phyloP scores from a whole-genome alignment of 2,329 filamentous ascomycete genomes.

The Fusarium heterosporum region DNA sequence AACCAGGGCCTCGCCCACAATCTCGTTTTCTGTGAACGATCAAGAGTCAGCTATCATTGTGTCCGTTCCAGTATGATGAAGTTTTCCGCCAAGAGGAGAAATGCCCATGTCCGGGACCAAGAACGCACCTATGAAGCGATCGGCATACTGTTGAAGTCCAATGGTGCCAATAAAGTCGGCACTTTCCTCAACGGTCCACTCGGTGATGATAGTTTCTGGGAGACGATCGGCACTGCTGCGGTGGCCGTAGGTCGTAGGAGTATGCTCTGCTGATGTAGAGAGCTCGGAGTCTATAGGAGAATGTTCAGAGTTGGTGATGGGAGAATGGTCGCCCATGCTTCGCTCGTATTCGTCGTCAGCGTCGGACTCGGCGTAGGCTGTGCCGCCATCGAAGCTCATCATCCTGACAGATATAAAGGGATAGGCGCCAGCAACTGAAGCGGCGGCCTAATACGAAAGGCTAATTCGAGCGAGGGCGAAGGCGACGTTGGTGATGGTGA shows the following conservation, averaged over 20 bases:
- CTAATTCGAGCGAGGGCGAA: constrained; percentile 1
- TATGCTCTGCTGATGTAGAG: constrained; percentile 77
- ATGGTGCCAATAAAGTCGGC: constrained; percentile 87
- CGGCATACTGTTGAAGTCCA: constrained; percentile 84
- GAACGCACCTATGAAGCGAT: constrained; percentile 81
- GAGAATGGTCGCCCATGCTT: constrained; percentile 75
- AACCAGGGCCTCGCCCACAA: constrained; percentile 90
- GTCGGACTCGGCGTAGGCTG: constrained; percentile 81
- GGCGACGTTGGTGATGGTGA: constrained; percentile 25
- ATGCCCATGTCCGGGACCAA: background rate
- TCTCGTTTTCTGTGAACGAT: constrained; percentile 80
- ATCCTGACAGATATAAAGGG: constrained; percentile 43
- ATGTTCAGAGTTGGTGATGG: constrained; percentile 74
- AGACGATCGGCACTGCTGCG: constrained; percentile 72
- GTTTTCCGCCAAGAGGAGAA: background rate
- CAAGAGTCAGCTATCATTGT: constrained; percentile 34
- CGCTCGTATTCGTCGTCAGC: constrained; percentile 87
- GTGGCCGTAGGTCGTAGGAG: constrained; percentile 81
- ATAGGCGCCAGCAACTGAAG: constrained; percentile 26
- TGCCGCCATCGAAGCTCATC: constrained; percentile 74
- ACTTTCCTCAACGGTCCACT: constrained; percentile 88
- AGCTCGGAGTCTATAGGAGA: constrained; percentile 79
- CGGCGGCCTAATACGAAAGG: constrained; percentile 10
- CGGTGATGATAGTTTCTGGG: constrained; percentile 79
- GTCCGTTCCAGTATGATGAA: background rate